Base-by-base conservation (phyloP, 2,329 filamentous ascomycete genomes). In the Bipolaris bicolor region DNA sequence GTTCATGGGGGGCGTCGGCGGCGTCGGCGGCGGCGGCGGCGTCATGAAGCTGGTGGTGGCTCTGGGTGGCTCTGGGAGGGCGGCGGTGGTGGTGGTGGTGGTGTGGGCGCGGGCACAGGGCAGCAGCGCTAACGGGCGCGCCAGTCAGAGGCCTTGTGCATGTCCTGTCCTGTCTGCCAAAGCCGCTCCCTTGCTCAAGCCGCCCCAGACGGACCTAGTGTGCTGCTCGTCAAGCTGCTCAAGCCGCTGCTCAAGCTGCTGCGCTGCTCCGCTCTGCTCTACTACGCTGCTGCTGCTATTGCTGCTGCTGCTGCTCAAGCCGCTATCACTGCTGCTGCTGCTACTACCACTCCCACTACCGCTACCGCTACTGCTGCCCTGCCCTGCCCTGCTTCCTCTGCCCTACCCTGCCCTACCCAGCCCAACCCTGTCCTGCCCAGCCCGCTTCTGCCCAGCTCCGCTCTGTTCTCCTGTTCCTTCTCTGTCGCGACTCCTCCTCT, bases 131-230 rank as follows among this genome's bases (percentile, higher is more conserved):
- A 62, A 59, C 33, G 52, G 60, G 50, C 36, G 60, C 55, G 61
- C 58, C 67, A 70, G 67, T 69, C 66, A 68, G 62, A 51, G 58
- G 37, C 52, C 50, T 36, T 60, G 50, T 57, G 18, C 43, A 50
- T 47, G 26, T 29, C 26, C 26, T 47, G 18, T 52, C 36, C 49
- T 48, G 39, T 31, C 41, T 58, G 15, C 26, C 48, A 55, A 54
- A 52, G 60, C 52, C 18, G n/a, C 37, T 40, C 16, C 16, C 36
- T 39, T 16, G 15, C 36, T 18, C 15, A 7, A 7, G 9, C 16
- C 16, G 16, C 43, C 55, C 58, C 64, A 61, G 61, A 59, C 56
- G 60, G 55, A 59, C 54, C 58, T 55, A 61, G 50, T 43, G 61
- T 65, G 66, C 63, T 69, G 70, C 70, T 70, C 65, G 6, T 45